Base-by-base conservation (phyloP, 2,329 filamentous ascomycete species). In the Sarocladiaceae sp. region DNA sequence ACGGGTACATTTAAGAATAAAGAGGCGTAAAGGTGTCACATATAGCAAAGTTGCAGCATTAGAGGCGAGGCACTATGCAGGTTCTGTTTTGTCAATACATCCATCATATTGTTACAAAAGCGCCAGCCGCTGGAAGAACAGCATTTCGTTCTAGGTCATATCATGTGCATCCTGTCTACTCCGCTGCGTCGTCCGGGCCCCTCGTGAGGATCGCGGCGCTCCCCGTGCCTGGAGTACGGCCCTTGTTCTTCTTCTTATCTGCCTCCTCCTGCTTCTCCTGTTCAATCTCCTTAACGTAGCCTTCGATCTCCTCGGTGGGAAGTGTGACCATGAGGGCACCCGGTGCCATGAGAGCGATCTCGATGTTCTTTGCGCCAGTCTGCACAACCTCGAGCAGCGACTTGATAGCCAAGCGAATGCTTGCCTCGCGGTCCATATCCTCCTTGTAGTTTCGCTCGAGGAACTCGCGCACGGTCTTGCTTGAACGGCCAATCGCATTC, bases 241-340 rank as follows among this genome's bases (percentile, higher is more conserved):
- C 87, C 40, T 83, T n/a, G n/a, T n/a, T 88, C 85, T 96, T 95
- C 86, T 96, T 96, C 82, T 91, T 96, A 36, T 90, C 90, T 22
- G 93, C 93, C 77, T 99, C 94, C 72, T 97, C 94, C 69, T 96
- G 92, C 82, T 99, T 99, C 82, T 99, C 95, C 64, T 92, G 88
- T 78, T 99, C 96, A 71, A 99, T 99, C 72, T 84, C 94, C 84
- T 97, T 97, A 66, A 99, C 95, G 66, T 96, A 97, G 62, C 83
- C 83, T 78, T 99, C 94, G 65, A 99, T 99, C 65, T 96, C 90
- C 70, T 97, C 93, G 28, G 93, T 87, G 2, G 91, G 90, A 61
- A 99, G 81, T 84, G 96, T 92, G 78, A 97, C 92, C 57, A 99
- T 83, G 15, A 80, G 71, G 78, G 96, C 91, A 50, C 90, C 92